phyloP scores from a whole-genome alignment of 352 stramenopile genomes.

The Phytophthora foliorum region DNA sequence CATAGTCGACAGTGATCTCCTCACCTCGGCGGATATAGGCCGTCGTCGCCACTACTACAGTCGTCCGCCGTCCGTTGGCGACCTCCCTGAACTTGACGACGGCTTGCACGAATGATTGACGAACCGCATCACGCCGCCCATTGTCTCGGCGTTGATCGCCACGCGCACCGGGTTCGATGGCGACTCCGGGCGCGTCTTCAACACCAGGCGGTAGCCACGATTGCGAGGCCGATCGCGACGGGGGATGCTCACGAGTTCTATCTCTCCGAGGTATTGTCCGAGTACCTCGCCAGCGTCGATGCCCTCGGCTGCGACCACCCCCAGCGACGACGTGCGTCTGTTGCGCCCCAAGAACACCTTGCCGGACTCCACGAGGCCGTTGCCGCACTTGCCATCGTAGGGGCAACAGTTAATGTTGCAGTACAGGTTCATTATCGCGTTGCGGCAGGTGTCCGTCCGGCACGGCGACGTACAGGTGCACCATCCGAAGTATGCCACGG shows the following conservation, averaged over 20 bases:
- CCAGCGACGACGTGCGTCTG: neutral
- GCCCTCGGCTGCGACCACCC: neutral
- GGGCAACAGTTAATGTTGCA: conserved; percentile 11
- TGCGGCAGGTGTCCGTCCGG: too few relatives aligned
- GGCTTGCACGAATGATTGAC: neutral
- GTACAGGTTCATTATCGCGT: too few relatives aligned
- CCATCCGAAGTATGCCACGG: too few relatives aligned
- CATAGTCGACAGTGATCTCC: too few relatives aligned
- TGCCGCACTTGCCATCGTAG: conserved; percentile 8
- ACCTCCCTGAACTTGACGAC: too few relatives aligned
- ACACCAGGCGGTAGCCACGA: neutral
- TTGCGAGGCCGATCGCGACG: neutral
- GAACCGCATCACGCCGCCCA: too few relatives aligned
- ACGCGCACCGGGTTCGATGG: neutral
- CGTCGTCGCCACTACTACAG: neutral
- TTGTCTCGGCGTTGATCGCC: too few relatives aligned
- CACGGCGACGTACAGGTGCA: too few relatives aligned
- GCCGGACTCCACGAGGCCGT: neutral
- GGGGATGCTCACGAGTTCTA: neutral
- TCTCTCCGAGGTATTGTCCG: too few relatives aligned
- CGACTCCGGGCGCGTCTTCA: neutral
- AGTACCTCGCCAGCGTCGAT: neutral
- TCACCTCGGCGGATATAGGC: neutral
- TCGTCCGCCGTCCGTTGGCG: too few relatives aligned
- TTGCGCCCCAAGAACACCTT: conserved; percentile 12